Evolutionary conservation across 2,329 filamentous ascomycete species (phyloP).

Genomic region (Juglanconis juglandina): DNA sequence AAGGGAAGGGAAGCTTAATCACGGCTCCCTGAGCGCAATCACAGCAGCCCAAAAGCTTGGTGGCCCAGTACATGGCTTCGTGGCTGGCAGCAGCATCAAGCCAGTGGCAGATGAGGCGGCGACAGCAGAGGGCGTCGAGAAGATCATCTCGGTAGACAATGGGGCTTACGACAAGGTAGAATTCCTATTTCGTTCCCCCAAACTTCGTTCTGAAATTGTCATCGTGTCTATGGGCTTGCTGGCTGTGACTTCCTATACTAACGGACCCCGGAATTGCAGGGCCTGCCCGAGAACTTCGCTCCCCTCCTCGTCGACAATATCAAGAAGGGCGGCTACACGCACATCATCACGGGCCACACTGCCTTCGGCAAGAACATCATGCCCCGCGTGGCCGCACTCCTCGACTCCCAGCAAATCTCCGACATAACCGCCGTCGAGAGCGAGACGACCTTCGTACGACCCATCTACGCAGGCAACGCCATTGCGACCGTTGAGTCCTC

Average conservation of each 20-base stretch:
- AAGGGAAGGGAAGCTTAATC: conserved; percentile 80
- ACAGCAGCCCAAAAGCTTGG: conserved; percentile 84
- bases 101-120: conserved; percentile 75
- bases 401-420: conserved; percentile 90
- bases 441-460: conserved; percentile 92
- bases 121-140: conserved; percentile 86
- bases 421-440: conserved; percentile 84
- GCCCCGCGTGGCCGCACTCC: conserved; percentile 83
- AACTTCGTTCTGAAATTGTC: not conserved
- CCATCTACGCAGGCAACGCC: conserved; percentile 96
- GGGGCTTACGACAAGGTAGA: conserved; percentile 83
- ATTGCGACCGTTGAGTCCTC: conserved; percentile 92
- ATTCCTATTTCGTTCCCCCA: not conserved
- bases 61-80: conserved; percentile 78
- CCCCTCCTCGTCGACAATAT: conserved; percentile 92
- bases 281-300: conserved; percentile 91
- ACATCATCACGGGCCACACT: conserved; percentile 85
- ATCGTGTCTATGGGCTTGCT: not conserved
- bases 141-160: conserved; percentile 86
- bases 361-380: conserved; percentile 95
- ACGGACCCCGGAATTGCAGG: conserved; percentile 45
- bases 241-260: not conserved
- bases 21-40: conserved; percentile 77
- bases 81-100: conserved; percentile 79
- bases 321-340: conserved; percentile 90